A percentile compares a stretch with the other conserved stretches of the same genome.
These are phyloP conservation scores for Kingdonia uniflora DNA, from an alignment of 164 flowering plant species.

Conservation along the genomic window DNA sequence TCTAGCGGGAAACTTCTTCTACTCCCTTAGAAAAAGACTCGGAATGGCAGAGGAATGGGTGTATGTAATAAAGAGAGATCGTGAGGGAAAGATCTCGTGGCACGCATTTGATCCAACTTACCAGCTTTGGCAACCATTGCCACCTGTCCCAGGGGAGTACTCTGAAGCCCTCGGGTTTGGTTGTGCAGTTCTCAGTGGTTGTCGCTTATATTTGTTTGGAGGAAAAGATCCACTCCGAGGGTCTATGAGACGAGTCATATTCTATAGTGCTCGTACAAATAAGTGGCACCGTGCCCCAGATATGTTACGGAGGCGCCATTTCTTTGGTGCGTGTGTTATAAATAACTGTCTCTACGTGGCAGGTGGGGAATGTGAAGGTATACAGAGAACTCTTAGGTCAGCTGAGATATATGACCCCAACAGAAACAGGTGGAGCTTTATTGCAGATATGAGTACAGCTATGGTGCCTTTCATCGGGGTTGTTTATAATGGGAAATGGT, in stretches of 20 bases:
- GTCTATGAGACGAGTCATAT: constrained; percentile 82
- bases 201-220: constrained; percentile 81
- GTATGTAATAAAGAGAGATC: constrained; percentile 87
- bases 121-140: constrained; percentile 94
- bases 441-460: constrained; percentile 87
- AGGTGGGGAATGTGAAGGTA: constrained; percentile 94
- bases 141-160: constrained; percentile 83
- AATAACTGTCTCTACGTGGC: constrained; percentile 92
- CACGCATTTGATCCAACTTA: constrained; percentile 86
- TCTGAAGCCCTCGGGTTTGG: constrained; percentile 89
- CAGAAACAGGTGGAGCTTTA: constrained; percentile 65
- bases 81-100: constrained; percentile 88
- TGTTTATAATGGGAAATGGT: constrained; percentile 78
- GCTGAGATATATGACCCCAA: constrained; percentile 95
- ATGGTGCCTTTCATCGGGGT: constrained; percentile 97
- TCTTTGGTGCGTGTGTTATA: constrained; percentile 86
- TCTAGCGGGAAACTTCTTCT: constrained; percentile 71
- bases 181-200: constrained; percentile 90
- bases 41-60: constrained; percentile 99
- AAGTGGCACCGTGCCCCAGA: constrained; percentile 94
- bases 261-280: constrained; percentile 82
- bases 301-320: constrained; percentile 87
- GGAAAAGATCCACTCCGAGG: constrained; percentile 87
- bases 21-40: constrained; percentile 64
- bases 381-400: constrained; percentile 74